Base-by-base conservation (phyloP, 2,329 filamentous ascomycete species). In the Alternaria gaisen region DNA sequence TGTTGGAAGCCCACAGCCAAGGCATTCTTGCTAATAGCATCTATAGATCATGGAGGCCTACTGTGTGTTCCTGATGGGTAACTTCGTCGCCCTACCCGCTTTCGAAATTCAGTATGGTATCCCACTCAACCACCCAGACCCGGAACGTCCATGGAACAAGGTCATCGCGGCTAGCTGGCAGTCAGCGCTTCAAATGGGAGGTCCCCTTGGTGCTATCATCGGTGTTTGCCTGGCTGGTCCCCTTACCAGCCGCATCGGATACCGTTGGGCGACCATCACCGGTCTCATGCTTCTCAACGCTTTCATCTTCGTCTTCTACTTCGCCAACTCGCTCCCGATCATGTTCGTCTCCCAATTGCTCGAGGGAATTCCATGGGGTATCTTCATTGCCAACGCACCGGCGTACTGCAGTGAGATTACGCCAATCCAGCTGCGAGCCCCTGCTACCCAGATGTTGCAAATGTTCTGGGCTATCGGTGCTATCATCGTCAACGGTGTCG, bases 381-480 rank as follows among this genome's bases (percentile, higher is more conserved):
- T 90, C 69, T 90, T 90, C 75, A 87, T 88, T 66, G 86, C 87
- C 72, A 88, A 88, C 72, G 83, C 87, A 5, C 87, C 87, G 1
- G 87, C 87, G 7, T 90, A 89, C 79, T 86, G 83, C 75, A 79
- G 78, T 69, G 87, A 90, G 73, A 87, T 90, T 58, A 85, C 87
- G 3, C 87, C 87, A 1, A 82, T 89, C 53, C 79, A 79, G 70
- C 76, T 90, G 56, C 78, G 87, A 73, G 87, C 84, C 54, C 83
- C 86, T 20, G 83, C 82, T 5, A 89, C 87, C 3, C 84, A 86
- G 76, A 89, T 86, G 83, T 68, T 89, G 75, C 87, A 89, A 78
- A 88, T 89, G 86, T 87, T 86, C 79, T 89, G 87, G 87, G 84
- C 86, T 18, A 85, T 89, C 70, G 87, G 87, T 26, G 75, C 78